Evolutionary conservation across 2,329 filamentous ascomycete genomes (phyloP), one percentile per base, ranked within the genome.

Genomic region (Exophiala mesophila): DNA sequence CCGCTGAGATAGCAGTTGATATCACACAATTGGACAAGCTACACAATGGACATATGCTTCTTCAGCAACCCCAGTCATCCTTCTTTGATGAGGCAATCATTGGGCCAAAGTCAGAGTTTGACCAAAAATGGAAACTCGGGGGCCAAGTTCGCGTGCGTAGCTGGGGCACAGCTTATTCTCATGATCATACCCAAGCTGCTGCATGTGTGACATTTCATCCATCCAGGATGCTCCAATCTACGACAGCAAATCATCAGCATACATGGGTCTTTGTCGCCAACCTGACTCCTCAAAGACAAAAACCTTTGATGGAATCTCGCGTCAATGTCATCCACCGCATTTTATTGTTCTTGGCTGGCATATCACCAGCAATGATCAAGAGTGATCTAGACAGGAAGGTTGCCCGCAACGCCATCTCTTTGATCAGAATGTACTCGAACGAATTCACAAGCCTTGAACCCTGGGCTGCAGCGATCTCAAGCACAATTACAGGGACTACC

Each of bases 201-300:
- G 64, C 66, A 3, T 73, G 70, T 41, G 63, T 71, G 34, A 74
- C 71, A 2, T 53, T 75, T 19, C 74, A 81, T 55, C 76, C 77
- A 0, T 73, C 68, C 3, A 71, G 79, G 54, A 72, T 74, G 62
- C 62, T 78, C 10, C 73, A 80, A 46, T 80, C 80, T 32, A 41
- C 33, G 20, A 36, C 37, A 16, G 44, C 47, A 3, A 44, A 44
- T 3, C 36, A 19, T 19, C 44, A 50, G 20, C 46, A 37, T 12
- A 45, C 40, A 7, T 36, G 33, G 10, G 19, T 52, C 12, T 13
- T 49, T 52, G 33, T 21, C 21, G 18, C 29, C 20, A 29, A 15
- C 36, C 12, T 32, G 21, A 23, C 13, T 39, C 15, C 29, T 28
- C 17, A 9, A 31, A 23, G 5, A 12, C 3, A 32, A 7, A 12